Base-by-base conservation (phyloP, 345 rosid genomes). In the Hibiscus tridactylites region DNA sequence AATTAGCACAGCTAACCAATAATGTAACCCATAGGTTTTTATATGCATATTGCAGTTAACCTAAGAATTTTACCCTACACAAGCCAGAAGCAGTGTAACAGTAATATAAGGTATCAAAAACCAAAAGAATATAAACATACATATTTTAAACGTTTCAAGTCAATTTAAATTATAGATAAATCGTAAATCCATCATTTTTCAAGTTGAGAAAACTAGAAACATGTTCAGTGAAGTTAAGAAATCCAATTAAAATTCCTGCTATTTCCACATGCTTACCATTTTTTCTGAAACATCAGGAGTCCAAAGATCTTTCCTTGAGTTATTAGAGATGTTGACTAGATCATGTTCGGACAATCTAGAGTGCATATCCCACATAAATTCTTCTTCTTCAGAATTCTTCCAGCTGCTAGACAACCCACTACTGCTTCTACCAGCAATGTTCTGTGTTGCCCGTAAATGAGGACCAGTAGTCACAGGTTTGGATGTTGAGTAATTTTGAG, bases 331-430 rank as follows among this genome's bases (percentile, higher is more conserved):
- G 61, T 58, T 58, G 61, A 9, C 33, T 86, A 90, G 83, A 87
- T 85, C 17, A 63, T 21, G 77, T 74, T 33, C 33, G 12, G 61
- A 58, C 15, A 58, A 24, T 26, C 61, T 58, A 58, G 76, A 68
- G 75, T 80, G 93, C 86, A 87, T 86, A 15, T 95, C 99, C 99
- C 99, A 95, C 88, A 88, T 82, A 78, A 88, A 95, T 81, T 95
- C 97, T 77, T 95, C 98, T 81, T 95, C 98, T 84, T 92, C 98
- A 3, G 96, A 90, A 78, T 90, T 90, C 76, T 90, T 92, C 97
- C 97, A 92, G 90, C 87, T 90, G 75, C 77, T 78, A 68, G 96
- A 80, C 72, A 82, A 77, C 29, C 84, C 81, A 35, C 78, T 78
- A 67, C 76, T 73, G 65, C 79, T 81, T 82, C 82, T 86, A 74